Percentiles rank a stretch among this genome's conserved stretches.
These are phyloP conservation scores for Ustilago curta DNA, from an alignment of 1,284 basidiomycete species.

Conservation along the genomic window DNA sequence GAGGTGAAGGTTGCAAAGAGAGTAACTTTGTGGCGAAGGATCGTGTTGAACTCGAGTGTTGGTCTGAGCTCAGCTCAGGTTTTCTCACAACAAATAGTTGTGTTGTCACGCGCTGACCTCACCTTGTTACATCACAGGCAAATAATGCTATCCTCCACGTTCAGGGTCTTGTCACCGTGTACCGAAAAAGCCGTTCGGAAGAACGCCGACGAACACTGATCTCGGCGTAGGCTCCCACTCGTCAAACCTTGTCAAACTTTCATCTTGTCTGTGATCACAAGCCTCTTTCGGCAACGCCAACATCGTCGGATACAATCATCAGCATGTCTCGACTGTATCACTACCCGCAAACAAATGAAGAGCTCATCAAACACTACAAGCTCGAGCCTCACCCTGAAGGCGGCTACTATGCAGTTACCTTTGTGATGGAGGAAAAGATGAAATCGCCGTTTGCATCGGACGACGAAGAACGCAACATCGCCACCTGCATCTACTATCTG, in stretches of 20 bases:
- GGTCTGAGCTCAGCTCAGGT: conserved; percentile 39
- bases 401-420: conserved; percentile 49
- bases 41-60: background rate
- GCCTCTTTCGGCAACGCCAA: background rate
- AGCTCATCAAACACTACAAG: conserved; percentile 43
- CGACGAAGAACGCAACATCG: conserved; percentile 33
- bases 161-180: background rate
- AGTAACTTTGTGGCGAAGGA: background rate
- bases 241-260: background rate
- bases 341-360: conserved; percentile 43
- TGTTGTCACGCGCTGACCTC: conserved; percentile 16
- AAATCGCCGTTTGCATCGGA: conserved; percentile 45
- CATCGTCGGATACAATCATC: background rate
- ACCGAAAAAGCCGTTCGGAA: conserved; percentile 3
- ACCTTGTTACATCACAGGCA: background rate
- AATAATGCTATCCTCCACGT: background rate
- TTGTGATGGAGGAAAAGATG: conserved; percentile 28
- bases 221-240: background rate
- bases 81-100: conserved; percentile 4
- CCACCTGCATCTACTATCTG: conserved; percentile 53
- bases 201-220: conserved; percentile 6
- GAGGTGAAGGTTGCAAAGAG: conserved; percentile 1
- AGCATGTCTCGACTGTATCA: conserved; percentile 27
- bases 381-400: conserved; percentile 53
- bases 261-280: background rate